Base-by-base conservation (phyloP, 257 asterid species). In the Lithospermum erythrorhizon region DNA sequence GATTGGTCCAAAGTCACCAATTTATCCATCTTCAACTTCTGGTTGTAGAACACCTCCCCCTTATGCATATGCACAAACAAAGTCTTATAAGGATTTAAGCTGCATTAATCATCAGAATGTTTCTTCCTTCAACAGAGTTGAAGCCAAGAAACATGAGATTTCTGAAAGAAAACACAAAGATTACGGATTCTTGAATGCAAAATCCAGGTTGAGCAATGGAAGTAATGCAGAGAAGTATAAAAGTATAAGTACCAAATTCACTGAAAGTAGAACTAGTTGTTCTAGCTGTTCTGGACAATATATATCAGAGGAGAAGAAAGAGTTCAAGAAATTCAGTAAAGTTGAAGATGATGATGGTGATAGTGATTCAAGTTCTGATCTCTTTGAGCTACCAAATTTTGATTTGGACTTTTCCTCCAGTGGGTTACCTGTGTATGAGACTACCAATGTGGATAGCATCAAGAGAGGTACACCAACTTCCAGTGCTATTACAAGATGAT, bases 361-460 rank as follows among this genome's bases (percentile, higher is more conserved):
- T 20, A 80, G 84, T 64, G 96, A 90, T 75, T 83, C 97, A 17
- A 90, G 97, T 63, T 87, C 96, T 61, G 97, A 90, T 70, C 66
- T 90, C 25, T 90, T 90, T 51, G 97, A 90, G 65, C 70, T 90
- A 22, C 97, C 90, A 20, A 90, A 81, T 59, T 86, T 73, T 70
- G 94, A 90, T 0, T 69, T 79, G 68, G 90, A 77, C 68, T 63
- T 22, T 63, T 72, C 61, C 55, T 72, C 82, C 35, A 77, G 75
- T 66, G 82, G 78, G 9, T 67, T 80, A 27, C 82, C 86, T 0
- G 86, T 80, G 67, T 80, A 76, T 69, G 81, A 80, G 59, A 69
- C 82, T 14, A 80, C 83, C 20, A 63, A 69, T 13, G 68, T 80
- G 75, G 71, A 72, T 32, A 76, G 64, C 59, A 66, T 76, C 74